Evolutionary conservation across 176 grass and related monocot species (phyloP).

Genomic region (Microstegium vimineum): DNA sequence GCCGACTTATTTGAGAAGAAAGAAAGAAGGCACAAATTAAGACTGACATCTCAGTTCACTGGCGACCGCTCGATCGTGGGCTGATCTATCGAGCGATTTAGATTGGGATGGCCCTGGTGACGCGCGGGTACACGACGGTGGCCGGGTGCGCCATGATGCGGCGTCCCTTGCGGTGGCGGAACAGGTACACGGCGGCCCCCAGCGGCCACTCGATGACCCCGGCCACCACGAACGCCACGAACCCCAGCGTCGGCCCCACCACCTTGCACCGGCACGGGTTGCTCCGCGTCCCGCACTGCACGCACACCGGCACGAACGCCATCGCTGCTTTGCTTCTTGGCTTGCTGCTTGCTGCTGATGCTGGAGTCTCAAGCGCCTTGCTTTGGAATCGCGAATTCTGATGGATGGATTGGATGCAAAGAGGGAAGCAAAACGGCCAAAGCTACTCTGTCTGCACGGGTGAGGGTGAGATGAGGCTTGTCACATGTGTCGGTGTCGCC

Average conservation of each 20-base stretch:
- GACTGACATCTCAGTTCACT: too few species aligned
- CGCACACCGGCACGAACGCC: conserved; percentile 47
- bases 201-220: conserved; percentile 81
- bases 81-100: conserved; percentile 10
- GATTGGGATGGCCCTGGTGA: conserved; percentile 58
- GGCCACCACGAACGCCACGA: conserved; percentile 69
- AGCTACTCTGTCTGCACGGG: neutral
- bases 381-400: neutral
- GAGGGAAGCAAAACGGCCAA: neutral
- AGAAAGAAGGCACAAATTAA: too few species aligned
- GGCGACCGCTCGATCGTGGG: too few species aligned
- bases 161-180: conserved; percentile 78
- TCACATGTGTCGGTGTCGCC: neutral
- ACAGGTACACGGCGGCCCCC: conserved; percentile 72
- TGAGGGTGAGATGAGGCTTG: neutral
- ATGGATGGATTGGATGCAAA: neutral
- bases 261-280: conserved; percentile 96
- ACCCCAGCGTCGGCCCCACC: conserved; percentile 79
- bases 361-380: too few species aligned
- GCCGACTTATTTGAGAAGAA: too few species aligned
- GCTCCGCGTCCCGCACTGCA: conserved; percentile 81
- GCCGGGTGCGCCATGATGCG: conserved; percentile 92
- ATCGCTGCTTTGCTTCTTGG: neutral
- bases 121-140: conserved; percentile 64
- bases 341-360: neutral